These are phyloP conservation scores for Magnaporthiopsis poae DNA, from an alignment of 2,329 filamentous ascomycete species.

Conservation along the genomic window DNA sequence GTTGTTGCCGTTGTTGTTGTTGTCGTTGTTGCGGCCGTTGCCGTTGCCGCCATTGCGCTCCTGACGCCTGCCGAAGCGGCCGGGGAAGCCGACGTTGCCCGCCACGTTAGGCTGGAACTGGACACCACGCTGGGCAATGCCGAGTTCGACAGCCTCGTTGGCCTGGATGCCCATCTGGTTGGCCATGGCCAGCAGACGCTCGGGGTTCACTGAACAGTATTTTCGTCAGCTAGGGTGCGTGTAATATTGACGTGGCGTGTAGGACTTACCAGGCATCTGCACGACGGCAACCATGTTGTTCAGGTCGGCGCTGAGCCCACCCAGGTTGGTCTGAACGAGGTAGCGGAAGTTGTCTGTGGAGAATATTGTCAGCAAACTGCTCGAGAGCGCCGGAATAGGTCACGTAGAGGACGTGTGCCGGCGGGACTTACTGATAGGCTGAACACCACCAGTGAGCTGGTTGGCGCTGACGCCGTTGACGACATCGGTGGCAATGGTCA, in stretches of 20 bases:
- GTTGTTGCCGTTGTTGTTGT: not conserved
- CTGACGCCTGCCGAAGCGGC: not conserved
- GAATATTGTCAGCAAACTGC: too few relatives aligned
- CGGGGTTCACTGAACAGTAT: not conserved
- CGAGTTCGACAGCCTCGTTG: not conserved
- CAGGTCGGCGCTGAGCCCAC: slow-evolving; percentile 1
- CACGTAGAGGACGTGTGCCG: too few relatives aligned
- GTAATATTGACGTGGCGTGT: not conserved
- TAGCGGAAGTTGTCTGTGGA: slow-evolving; percentile 5
- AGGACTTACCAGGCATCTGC: slow-evolving; percentile 6
- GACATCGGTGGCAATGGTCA: not conserved
- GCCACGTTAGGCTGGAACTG: slow-evolving; percentile 3
- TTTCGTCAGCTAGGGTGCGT: not conserved
- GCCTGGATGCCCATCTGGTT: slow-evolving; percentile 1
- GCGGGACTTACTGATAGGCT: slow-evolving; percentile 3
- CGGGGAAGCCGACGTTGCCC: not conserved
- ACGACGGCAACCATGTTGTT: slow-evolving; percentile 9
- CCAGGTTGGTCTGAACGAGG: slow-evolving; percentile 3
- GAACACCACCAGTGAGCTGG: not conserved
- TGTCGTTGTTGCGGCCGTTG: not conserved
- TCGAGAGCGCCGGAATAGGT: too few relatives aligned
- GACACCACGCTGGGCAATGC: slow-evolving; percentile 7
- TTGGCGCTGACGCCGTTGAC: slow-evolving; percentile 4
- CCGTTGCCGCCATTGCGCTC: not conserved
- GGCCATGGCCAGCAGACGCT: slow-evolving; percentile 3